Base-by-base conservation (phyloP, 1,284 basidiomycete species). In the Pulchroboletus neoregius region DNA sequence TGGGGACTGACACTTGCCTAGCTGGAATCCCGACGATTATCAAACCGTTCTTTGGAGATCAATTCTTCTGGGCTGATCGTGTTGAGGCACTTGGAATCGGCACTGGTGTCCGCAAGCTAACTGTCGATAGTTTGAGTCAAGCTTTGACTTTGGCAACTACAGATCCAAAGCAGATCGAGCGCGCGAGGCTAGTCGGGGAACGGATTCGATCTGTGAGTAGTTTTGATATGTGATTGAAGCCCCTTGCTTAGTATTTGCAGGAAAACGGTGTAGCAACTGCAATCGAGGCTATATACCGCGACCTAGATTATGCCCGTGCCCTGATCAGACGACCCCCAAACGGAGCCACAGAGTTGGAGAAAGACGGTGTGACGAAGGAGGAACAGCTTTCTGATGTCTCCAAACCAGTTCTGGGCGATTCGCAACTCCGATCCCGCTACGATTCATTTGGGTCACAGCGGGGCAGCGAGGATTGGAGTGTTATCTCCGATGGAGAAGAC, bases 31-130 rank as follows among this genome's bases (percentile, higher is more conserved):
- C 95, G 1, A 98, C 94, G 1, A 89, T 99, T 58, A 93, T 99
- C 63, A 89, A 87, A 55, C 95, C 95, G 0, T 99, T 96, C 78
- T 98, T 98, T 60, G 95, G 95, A 6, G 95, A 96, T 68, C 91
- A 99, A 62, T 93, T 87, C 67, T 97, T 98, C 70, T 98, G 94
- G 91, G 91, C 90, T 4, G 91, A 93, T 69, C 85, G 94, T 22
- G 90, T 95, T 16, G 93, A 97, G 67, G 90, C 90, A 4, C 76
- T 99, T 28, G 93, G 94, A 31, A 84, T 97, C 39, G 95, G 95
- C 24, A 76, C 83, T 28, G 81, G 85, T 44, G 84, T 97, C 32
- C 80, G 88, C 53, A 92, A 93, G 66, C 73, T 98, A 43, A 93
- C 89, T 12, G 82, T 84, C 4, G 82, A 91, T 11, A 72, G 69